Evolutionary conservation across 352 stramenopile species (phyloP), one percentile per base, ranked within the genome.

Genomic region (Thraustotheca clavata): DNA sequence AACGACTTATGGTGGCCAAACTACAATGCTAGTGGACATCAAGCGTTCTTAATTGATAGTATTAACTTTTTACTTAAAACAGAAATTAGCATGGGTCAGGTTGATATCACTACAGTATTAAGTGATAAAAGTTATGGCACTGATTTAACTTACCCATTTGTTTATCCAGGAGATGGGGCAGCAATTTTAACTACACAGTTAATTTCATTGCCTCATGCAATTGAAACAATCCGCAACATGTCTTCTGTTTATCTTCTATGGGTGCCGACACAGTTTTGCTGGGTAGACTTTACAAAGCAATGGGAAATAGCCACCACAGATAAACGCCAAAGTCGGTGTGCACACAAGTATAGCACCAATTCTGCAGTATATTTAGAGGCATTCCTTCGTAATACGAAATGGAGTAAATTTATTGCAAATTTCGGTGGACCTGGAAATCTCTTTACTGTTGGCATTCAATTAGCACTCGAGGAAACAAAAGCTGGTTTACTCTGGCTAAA

Each of bases 1-100:
- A 62, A 62, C 54, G 54, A 62, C 54, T 11, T 62, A 26, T 62
- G 54, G 54, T 62, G 54, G 54, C 38, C 32, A 26, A 29, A 34
- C 33, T 62, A 62, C 54, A 27, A 26, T 26, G 20, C 18, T 18
- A 49, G 16, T 26, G n/a, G 33, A 9, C 29, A 62, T 16, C 20
- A 62, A 49, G 54, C 54, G 4, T 49, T 47, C 26, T 6, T 62
- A 24, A n/a, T 62, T 9, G 54, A 62, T 40, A n/a, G 48, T 6
- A 29, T 34, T 40, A 62, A 62, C 54, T 9, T 11, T 20, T 18
- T 52, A 9, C 43, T 52, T 31, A 18, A 14, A 11, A 14, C 9
- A 8, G 22, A 14, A 50, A 29, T 29, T 22, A n/a, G n/a, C n/a
- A 12, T 14, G 7, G 43, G 7, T 2, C 24, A 14, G 6, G n/a